Evolutionary conservation across 2,329 filamentous ascomycete genomes (phyloP), one percentile per base, ranked within the genome.

Genomic region (Amesomyces nigricolor): DNA sequence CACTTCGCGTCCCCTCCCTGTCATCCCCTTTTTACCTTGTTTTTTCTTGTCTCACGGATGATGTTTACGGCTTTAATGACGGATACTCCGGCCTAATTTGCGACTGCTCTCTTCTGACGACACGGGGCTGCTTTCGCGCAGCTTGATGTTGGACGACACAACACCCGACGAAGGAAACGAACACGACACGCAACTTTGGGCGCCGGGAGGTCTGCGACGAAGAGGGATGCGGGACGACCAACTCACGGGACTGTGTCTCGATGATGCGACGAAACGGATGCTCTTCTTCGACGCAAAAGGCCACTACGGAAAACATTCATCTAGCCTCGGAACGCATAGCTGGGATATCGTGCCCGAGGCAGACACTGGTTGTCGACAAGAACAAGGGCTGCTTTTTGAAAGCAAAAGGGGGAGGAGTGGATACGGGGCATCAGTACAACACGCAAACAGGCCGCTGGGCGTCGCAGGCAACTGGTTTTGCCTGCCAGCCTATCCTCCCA

Each of bases 361-460:
- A 67, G 73, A 70, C 74, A 75, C 73, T 72, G 73, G 72, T 53
- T 76, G 75, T 74, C 71, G 67, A 72, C 69, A 63, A 71, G 68
- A 66, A 68, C 64, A 62, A 66, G 62, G 62, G 59, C 58, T 58
- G 42, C 47, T 47, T 50, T 14, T 40, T 22, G 19, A 55, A 46
- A 29, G 29, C 42, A 32, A 47, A 55, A 29, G 40, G 38, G 56
- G 39, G 47, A 4, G 42, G 51, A 39, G 51, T 2, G 38, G 46
- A 47, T 32, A 38, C 8, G 52, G 37, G 52, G 37, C 22, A 45
- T 51, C 29, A 48, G 16, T 26, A 39, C 10, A 16, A 35, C 4
- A 37, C 17, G 17, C 11, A 38, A 19, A 47, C 37, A 40, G 19
- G 53, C 47, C 54, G 11, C 46, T 40, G 47, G 13, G 46, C 48